Evolutionary conservation across 306 rosid genomes (phyloP), one percentile per base, ranked within the genome.

Genomic region (Fagus crenata): DNA sequence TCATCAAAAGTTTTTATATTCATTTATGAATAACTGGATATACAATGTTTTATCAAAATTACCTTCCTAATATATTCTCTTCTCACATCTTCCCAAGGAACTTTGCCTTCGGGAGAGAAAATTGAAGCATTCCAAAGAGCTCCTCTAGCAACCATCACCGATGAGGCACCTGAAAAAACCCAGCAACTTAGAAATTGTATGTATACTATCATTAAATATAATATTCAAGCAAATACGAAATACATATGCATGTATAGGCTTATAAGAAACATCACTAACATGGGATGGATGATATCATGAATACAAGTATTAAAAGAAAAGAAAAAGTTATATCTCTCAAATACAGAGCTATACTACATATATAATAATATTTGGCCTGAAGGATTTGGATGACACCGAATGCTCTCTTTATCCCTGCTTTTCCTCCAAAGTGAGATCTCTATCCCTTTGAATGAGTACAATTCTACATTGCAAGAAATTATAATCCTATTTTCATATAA

Each of bases 101-200:
- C 76, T 81, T 84, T 72, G 35, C 96, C 93, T 39, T 83, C 60
- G 5, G 91, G 87, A 3, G 88, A 90, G 84, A 93, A 93, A 64
- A 93, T 87, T 46, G 98, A 90, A 85, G 97, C 90, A 84, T 93
- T 93, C 98, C 97, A 91, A 67, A 91, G 90, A 75, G 96, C 98
- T 59, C 98, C 98, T 89, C 98, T 86, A 15, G 98, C 98, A 77
- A 86, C 97, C 98, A 91, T 91, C 75, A 89, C 90, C 0, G 98
- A 91, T 0, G 93, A 82, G 78, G 97, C 91, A 86, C 98, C 98
- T 93, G 39, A 76, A 22, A 53, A 61, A 84, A 58, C 75, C 75
- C 75, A 69, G 49, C 43, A 6, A 78, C 43, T 74, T 71, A 39
- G 75, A 75, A 79, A 46, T n/a, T 72, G 72, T 39, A 60, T 7